Conservation (phyloP, 495 filamentous ascomycete genomes). For the Aspergillus wentii region DNA sequence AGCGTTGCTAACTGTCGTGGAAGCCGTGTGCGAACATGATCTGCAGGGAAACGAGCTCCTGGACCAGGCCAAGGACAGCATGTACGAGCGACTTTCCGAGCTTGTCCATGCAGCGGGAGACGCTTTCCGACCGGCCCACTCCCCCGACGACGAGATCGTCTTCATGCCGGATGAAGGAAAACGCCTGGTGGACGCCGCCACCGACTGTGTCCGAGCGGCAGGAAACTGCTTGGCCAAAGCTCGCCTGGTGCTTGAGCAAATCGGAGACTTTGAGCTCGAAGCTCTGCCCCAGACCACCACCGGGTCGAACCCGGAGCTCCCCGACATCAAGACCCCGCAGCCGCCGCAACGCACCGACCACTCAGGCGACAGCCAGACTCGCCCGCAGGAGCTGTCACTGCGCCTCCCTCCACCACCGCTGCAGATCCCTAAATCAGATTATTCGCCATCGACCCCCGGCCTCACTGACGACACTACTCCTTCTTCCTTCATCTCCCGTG, state of each 20-base stretch:
- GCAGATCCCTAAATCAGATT: constrained; percentile 30
- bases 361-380: constrained; percentile 4
- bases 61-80: constrained; percentile 63
- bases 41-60: constrained; percentile 57
- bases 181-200: constrained; percentile 74
- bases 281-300: constrained; percentile 35
- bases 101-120: constrained; percentile 76
- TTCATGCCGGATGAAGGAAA: constrained; percentile 78
- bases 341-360: constrained; percentile 8
- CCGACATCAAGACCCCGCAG: constrained; percentile 16
- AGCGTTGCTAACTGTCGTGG: constrained; percentile 71
- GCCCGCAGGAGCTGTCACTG: constrained; percentile 23
- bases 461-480: constrained; percentile 40
- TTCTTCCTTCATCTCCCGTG: constrained; percentile 34
- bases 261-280: constrained; percentile 91
- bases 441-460: constrained; percentile 32
- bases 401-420: constrained; percentile 39
- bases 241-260: constrained; percentile 77
- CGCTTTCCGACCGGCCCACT: constrained; percentile 57
- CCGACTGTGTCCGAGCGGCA: constrained; percentile 81
- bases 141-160: constrained; percentile 63
- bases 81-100: constrained; percentile 75
- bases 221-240: constrained; percentile 88
- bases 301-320: constrained; percentile 13
- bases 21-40: constrained; percentile 77